A percentile compares a stretch with the other conserved stretches of the same genome.
Evolutionary conservation across 768 basidiomycete species (phyloP).

Genomic region (Termitomyces sp.): DNA sequence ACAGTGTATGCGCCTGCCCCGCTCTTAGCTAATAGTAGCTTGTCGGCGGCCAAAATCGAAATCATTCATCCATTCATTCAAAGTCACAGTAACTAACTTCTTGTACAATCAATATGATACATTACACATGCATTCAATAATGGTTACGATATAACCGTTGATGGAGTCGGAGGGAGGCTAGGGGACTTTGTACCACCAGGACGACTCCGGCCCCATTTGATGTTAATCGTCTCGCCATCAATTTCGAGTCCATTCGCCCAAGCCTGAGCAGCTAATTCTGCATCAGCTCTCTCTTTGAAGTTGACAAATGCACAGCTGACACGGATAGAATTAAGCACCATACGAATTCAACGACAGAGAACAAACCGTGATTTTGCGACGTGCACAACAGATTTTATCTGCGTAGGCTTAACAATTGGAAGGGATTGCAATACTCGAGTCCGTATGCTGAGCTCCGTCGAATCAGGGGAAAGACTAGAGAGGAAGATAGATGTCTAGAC

Average conservation of each 20-base stretch:
- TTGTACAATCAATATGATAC: neutral
- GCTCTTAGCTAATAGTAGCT: too few relatives aligned
- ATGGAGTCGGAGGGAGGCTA: constrained; percentile 14
- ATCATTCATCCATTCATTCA: neutral
- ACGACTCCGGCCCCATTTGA: constrained; percentile 89
- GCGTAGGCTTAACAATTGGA: constrained; percentile 53
- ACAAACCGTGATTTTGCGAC: constrained; percentile 72
- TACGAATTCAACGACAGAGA: neutral
- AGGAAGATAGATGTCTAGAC: constrained; percentile 82
- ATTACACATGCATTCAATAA: neutral
- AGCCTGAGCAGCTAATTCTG: constrained; percentile 83
- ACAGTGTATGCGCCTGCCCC: too few relatives aligned
- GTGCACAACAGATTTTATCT: constrained; percentile 81
- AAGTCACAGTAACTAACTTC: neutral
- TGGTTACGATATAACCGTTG: constrained; percentile 12
- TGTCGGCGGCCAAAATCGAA: too few relatives aligned
- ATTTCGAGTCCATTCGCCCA: constrained; percentile 92
- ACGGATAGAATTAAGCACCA: neutral
- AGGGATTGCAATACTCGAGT: constrained; percentile 66
- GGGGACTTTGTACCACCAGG: constrained; percentile 29
- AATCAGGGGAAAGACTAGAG: constrained; percentile 62
- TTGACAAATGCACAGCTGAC: constrained; percentile 91
- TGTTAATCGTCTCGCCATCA: constrained; percentile 62
- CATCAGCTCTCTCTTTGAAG: constrained; percentile 76
- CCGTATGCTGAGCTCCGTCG: constrained; percentile 71